These are phyloP conservation scores for Dioszegia hungarica DNA, from an alignment of 768 basidiomycete species.

Conservation along the genomic window DNA sequence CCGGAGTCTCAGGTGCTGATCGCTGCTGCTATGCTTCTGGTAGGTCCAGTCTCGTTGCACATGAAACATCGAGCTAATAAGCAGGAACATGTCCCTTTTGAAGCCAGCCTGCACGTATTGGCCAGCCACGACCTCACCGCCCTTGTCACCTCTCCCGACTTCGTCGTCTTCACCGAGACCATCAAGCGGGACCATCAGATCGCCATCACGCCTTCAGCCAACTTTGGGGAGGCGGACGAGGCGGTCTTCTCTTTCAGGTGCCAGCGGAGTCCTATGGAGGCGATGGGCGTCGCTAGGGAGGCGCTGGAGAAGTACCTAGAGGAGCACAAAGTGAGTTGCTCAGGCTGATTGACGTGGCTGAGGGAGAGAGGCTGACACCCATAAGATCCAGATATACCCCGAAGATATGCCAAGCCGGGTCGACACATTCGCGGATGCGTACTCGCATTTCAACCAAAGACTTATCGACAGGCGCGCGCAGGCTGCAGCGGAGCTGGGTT, in stretches of 20 bases:
- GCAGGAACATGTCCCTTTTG: slow-evolving; percentile 93
- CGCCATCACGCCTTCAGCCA: slow-evolving; percentile 75
- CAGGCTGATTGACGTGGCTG: slow-evolving; percentile 18
- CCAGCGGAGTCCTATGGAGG: slow-evolving; percentile 91
- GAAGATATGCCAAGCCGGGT: slow-evolving; percentile 63
- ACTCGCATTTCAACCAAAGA: slow-evolving; percentile 94
- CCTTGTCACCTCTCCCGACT: slow-evolving; percentile 73
- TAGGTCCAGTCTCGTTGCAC: slow-evolving; percentile 49
- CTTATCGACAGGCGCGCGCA: slow-evolving; percentile 69
- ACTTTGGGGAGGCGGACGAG: slow-evolving; percentile 63
- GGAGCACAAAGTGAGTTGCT: slow-evolving; percentile 74
- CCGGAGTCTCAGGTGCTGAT: slow-evolving; percentile 96
- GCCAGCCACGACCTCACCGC: slow-evolving; percentile 72
- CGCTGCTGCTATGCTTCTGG: slow-evolving; percentile 89
- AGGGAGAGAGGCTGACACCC: neutral
- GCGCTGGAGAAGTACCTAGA: slow-evolving; percentile 87
- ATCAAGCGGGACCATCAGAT: slow-evolving; percentile 93
- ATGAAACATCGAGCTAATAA: slow-evolving; percentile 4
- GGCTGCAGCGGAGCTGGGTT: slow-evolving; percentile 75
- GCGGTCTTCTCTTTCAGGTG: slow-evolving; percentile 93
- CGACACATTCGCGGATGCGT: slow-evolving; percentile 90
- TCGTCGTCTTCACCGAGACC: slow-evolving; percentile 75
- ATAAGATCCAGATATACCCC: slow-evolving; percentile 39
- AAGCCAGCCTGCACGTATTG: slow-evolving; percentile 88
- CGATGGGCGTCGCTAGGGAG: slow-evolving; percentile 80